A percentile compares a stretch with the other conserved stretches of the same genome.
phyloP scores from a whole-genome alignment of 2,329 filamentous ascomycete species.

The Dactylonectria macrodidyma region DNA sequence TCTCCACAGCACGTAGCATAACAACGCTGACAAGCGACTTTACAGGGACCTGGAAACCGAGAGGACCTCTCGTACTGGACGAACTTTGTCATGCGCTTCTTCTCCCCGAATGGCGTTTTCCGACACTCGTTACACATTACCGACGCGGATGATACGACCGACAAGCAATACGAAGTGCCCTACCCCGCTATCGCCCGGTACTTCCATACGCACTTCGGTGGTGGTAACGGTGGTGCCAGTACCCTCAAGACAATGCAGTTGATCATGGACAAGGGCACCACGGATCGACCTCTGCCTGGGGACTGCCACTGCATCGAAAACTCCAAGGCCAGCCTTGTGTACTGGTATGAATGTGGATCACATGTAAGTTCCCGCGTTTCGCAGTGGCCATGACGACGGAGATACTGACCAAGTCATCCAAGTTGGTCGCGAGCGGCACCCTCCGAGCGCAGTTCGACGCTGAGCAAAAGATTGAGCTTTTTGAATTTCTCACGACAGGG shows the following conservation, averaged over 20 bases:
- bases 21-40: constrained; percentile 15
- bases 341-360: constrained; percentile 88
- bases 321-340: constrained; percentile 83
- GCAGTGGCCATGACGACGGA: not conserved
- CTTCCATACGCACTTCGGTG: constrained; percentile 90
- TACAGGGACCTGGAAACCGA: constrained; percentile 69
- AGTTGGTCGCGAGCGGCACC: constrained; percentile 84
- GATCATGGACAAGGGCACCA: constrained; percentile 78
- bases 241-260: constrained; percentile 84
- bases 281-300: constrained; percentile 70
- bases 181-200: constrained; percentile 88
- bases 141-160: constrained; percentile 69
- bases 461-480: constrained; percentile 84
- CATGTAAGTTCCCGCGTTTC: constrained; percentile 72
- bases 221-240: constrained; percentile 65
- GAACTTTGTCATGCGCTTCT: constrained; percentile 84
- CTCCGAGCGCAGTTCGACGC: constrained; percentile 85
- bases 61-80: constrained; percentile 85
- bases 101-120: constrained; percentile 83
- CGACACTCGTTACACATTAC: constrained; percentile 77
- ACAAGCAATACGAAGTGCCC: constrained; percentile 90
- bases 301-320: constrained; percentile 84
- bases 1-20: not conserved
- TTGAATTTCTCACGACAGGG: constrained; percentile 83
- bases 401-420: constrained; percentile 46